Base-by-base conservation (phyloP, 495 filamentous ascomycete species). In the Penicillium lividum region DNA sequence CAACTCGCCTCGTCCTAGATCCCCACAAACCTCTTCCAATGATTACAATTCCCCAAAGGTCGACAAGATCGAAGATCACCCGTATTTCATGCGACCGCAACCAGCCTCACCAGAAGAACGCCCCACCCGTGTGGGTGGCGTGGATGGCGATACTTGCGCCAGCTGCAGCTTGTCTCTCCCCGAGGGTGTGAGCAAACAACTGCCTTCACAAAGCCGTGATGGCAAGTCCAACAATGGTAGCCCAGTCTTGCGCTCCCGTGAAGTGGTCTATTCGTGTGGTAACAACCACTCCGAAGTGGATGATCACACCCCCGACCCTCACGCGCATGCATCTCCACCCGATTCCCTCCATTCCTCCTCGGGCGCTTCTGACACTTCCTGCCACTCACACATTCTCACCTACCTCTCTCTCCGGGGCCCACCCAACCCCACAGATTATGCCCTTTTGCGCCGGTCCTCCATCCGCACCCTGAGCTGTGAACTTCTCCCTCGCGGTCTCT, bases 401-500 rank as follows among this genome's bases (percentile, higher is more conserved):
- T 97, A 94, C 68, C 86, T 92, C 38, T 93, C 93, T 2, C 91
- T 89, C 2, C 87, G 90, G 61, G 89, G 90, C 30, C 90, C 93
- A 7, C 77, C 88, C 1, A 82, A 86, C n/a, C 82, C 89, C 11
- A 74, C 77, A 5, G 88, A 89, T n/a, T 96, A 91, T 70, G 89
- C 92, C 18, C 83, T 93, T 28, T 82, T 97, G 31, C 89, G 93
- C 47, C 86, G 89, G 49, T 91, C 91, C 7, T 93, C 88, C 56
- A 84, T 97, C 60, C 89, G 92, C 54, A 92, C 93, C 0, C 80
- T 97, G 18, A 93, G 89, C 40, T 88, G 89, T 60, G 93, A 97
- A 65, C 86, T 86, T 4, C 84, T 96, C 1, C 93, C 93, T 4
- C 88, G 87, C 15, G 84, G 87, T 53, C 81, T 86, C 22, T 84